These are phyloP conservation scores for Endotrypanum monterogeii DNA, from an alignment of 208 protist species.

Conservation along the genomic window DNA sequence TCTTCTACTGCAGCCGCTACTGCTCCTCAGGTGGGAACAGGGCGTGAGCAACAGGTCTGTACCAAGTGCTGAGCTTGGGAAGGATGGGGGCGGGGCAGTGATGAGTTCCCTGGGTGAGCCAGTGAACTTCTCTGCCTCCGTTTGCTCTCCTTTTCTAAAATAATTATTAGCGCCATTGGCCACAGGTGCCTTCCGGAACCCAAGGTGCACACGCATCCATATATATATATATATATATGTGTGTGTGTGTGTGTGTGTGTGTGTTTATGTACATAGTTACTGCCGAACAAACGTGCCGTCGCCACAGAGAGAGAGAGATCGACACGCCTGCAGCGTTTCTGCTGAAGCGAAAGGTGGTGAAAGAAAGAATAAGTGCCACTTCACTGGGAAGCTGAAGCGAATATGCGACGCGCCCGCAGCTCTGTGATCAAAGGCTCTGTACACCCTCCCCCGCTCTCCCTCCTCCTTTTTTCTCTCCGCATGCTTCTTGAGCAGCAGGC, in stretches of 20 bases:
- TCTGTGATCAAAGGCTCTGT: no score
- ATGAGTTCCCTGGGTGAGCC: not conserved
- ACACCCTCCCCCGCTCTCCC: no score
- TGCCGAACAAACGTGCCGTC: no score
- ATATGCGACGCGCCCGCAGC: not conserved
- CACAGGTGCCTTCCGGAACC: no score
- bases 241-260: not conserved
- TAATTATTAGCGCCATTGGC: no score
- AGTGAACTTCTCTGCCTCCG: not conserved
- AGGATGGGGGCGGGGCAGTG: not conserved
- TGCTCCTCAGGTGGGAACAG: slow-evolving; percentile 7
- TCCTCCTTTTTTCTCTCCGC: no score
- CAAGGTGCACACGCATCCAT: not conserved
- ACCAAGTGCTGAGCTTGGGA: no score
- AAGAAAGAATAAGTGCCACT: no score
- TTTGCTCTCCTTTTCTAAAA: no score
- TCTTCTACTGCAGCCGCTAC: slow-evolving; percentile 22
- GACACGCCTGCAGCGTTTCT: not conserved
- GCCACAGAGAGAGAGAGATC: not conserved
- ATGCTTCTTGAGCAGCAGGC: no score
- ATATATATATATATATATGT: not conserved
- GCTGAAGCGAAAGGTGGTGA: not conserved
- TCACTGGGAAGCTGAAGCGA: not conserved
- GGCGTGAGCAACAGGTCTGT: not conserved
- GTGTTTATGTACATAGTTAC: not conserved